Conservation (phyloP, 495 filamentous ascomycete species). For the Friedmanniomyces simplex region DNA sequence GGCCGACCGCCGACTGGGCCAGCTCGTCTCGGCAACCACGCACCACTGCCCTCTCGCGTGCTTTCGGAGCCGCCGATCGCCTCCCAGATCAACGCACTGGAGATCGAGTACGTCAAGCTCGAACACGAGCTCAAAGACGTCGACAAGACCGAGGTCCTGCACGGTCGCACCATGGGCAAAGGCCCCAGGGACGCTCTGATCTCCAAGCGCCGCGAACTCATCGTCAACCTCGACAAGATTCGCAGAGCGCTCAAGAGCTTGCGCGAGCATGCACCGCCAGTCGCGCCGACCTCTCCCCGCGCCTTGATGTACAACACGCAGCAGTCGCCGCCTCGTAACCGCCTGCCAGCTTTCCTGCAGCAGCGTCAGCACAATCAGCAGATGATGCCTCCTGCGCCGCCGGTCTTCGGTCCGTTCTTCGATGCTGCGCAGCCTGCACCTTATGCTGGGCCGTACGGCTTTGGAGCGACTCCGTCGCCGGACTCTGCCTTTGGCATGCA, state of each 20-base stretch:
- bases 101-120: conserved; percentile 21
- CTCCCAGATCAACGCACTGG: conserved; percentile 21
- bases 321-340: conserved; percentile 7
- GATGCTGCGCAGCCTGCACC: conserved; percentile 18
- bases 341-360: conserved; percentile 17
- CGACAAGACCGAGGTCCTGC: conserved; percentile 24
- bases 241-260: conserved; percentile 23
- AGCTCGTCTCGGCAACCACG: neutral
- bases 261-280: conserved; percentile 1
- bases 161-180: conserved; percentile 17
- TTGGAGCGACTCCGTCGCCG: conserved; percentile 4
- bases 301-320: neutral
- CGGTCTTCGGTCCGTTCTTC: conserved; percentile 12
- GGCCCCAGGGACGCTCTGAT: conserved; percentile 16
- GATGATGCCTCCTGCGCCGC: neutral
- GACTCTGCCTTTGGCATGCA: conserved; percentile 2
- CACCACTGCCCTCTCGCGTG: neutral
- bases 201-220: conserved; percentile 18
- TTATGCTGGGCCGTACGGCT: conserved; percentile 3
- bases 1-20: neutral
- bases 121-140: conserved; percentile 22
- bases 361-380: conserved; percentile 3
- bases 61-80: conserved; percentile 7
- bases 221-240: conserved; percentile 21
- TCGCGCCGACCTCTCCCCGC: neutral